These are phyloP conservation scores for Pleurozium schreberi DNA, from an alignment of 225 moss, liverwort and hornwort genomes.

Conservation along the genomic window DNA sequence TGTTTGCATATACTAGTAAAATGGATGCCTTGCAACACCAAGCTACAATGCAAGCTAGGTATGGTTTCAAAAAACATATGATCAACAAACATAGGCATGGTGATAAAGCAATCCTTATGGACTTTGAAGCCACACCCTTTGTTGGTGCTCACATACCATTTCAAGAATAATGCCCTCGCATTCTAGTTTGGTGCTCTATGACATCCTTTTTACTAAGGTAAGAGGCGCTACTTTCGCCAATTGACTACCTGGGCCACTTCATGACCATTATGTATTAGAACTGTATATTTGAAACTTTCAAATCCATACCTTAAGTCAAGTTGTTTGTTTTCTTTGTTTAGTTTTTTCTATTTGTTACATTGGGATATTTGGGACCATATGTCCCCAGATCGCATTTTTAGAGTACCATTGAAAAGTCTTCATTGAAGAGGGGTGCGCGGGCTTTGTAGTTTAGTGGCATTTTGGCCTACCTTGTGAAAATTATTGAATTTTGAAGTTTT, in stretches of 20 bases:
- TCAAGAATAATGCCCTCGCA: not conserved
- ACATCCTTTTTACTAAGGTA: not conserved
- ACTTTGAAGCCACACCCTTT: not conserved
- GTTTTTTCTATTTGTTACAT: no score
- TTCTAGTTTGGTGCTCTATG: not conserved
- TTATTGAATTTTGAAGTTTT: no score
- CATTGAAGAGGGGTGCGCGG: no score
- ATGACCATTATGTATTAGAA: not conserved
- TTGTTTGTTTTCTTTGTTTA: no score
- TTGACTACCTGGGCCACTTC: not conserved
- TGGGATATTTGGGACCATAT: no score
- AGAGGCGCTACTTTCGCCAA: fast-evolving
- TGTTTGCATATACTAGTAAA: not conserved
- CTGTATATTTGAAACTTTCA: not conserved
- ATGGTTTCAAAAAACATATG: not conserved
- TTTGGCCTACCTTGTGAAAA: no score
- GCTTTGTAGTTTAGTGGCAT: no score
- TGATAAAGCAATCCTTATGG: not conserved
- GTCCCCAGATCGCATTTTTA: no score
- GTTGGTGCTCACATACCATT: no score
- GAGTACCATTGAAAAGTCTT: no score
- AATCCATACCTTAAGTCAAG: no score
- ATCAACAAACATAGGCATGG: fast-evolving
- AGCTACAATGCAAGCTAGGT: not conserved
- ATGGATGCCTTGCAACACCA: not conserved